A percentile compares a stretch with the other conserved stretches of the same genome.
Evolutionary conservation across 352 stramenopile genomes (phyloP).

Genomic region (Pythium vanterpoolii): DNA sequence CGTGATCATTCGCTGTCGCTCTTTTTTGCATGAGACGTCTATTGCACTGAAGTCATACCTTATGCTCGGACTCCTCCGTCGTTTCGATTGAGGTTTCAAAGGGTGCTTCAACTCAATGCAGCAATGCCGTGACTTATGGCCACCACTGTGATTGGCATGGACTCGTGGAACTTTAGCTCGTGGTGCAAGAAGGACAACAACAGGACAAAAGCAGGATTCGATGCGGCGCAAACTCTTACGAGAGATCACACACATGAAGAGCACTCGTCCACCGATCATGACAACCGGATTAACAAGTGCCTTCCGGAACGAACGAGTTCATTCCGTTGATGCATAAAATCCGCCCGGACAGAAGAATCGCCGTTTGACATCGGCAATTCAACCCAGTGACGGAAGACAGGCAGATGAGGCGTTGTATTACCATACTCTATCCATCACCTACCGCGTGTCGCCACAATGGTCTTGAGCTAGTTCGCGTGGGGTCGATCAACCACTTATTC

Average conservation of each 20-base stretch:
- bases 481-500: conserved; percentile 38
- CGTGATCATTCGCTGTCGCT: no score
- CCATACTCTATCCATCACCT: conserved; percentile 38
- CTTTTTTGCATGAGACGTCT: no score
- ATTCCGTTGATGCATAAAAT: conserved; percentile 59
- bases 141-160: no score
- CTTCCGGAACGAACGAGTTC: background rate
- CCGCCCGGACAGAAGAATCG: conserved; percentile 90
- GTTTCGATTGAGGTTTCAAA: no score
- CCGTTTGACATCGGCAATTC: conserved; percentile 45
- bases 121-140: no score
- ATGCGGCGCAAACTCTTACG: conserved; percentile 12
- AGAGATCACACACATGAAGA: background rate
- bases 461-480: conserved; percentile 18
- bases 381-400: conserved; percentile 87
- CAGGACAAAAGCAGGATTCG: conserved; percentile 15
- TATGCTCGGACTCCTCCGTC: no score
- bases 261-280: background rate
- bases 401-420: conserved; percentile 19
- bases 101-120: no score
- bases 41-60: no score
- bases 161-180: no score
- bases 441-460: conserved; percentile 25
- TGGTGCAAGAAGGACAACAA: conserved; percentile 1
- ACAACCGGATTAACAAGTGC: background rate